These are phyloP conservation scores for Penstemon newberryi DNA, from an alignment of 257 asterid species.

Conservation along the genomic window DNA sequence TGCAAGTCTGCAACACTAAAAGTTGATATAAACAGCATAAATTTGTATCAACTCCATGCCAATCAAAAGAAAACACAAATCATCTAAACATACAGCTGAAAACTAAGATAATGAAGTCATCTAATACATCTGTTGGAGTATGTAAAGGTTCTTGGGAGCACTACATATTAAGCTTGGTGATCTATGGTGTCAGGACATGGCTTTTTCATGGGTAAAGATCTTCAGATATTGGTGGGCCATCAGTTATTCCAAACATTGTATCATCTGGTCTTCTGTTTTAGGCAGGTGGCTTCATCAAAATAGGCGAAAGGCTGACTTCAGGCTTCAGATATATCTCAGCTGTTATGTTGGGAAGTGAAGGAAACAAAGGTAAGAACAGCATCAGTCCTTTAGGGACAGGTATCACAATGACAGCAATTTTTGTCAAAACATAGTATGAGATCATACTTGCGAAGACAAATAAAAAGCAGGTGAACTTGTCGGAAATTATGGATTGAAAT, in stretches of 20 bases:
- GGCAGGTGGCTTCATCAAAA: conserved; percentile 87
- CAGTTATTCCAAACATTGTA: conserved; percentile 63
- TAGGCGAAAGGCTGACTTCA: conserved; percentile 78
- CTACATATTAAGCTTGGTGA: conserved; percentile 59
- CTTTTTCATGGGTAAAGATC: conserved; percentile 63
- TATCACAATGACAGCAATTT: conserved; percentile 35
- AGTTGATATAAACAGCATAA: conserved; percentile 30
- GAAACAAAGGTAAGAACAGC: conserved; percentile 76
- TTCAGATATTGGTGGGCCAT: conserved; percentile 78
- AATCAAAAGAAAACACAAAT: conserved; percentile 28
- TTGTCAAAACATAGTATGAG: conserved; percentile 36
- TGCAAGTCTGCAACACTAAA: conserved; percentile 6
- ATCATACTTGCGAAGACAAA: conserved; percentile 30
- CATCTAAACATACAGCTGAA: conserved; percentile 48
- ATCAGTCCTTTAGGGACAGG: conserved; percentile 69
- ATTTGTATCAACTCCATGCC: conserved; percentile 23
- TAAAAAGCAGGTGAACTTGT: conserved; percentile 28
- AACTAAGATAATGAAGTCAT: conserved; percentile 32
- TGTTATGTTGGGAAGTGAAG: conserved; percentile 79
- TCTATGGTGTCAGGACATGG: conserved; percentile 65
- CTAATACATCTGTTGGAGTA: conserved; percentile 52
- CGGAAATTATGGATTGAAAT: conserved; percentile 34
- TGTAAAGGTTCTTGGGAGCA: conserved; percentile 68
- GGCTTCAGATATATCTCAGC: conserved; percentile 91
- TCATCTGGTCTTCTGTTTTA: conserved; percentile 95